Evolutionary conservation across 805 yeast genomes (phyloP).

Genomic region (Kregervanrija delftensis): DNA sequence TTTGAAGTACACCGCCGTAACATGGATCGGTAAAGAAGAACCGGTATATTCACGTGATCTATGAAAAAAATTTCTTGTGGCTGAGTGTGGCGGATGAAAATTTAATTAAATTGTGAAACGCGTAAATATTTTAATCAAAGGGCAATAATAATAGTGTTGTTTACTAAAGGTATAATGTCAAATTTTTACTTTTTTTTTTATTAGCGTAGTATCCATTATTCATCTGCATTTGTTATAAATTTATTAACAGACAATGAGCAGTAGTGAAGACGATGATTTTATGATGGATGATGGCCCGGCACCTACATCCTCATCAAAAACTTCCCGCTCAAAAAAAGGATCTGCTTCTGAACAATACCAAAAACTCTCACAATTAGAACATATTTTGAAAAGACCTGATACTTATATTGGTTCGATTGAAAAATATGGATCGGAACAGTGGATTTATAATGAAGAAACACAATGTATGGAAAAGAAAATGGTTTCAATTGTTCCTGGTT

Average conservation of each 20-base stretch:
- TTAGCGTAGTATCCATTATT: no score
- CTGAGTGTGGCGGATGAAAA: no score
- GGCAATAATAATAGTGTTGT: no score
- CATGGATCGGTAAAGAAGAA: neutral
- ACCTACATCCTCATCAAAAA: no score
- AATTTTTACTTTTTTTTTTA: no score
- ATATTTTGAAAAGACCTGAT: constrained; percentile 94
- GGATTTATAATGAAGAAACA: constrained; percentile 72
- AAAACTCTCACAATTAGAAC: constrained; percentile 90
- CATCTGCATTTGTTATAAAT: no score
- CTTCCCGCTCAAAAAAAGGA: constrained; percentile 7
- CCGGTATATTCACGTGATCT: neutral
- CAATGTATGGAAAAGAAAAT: constrained; percentile 50
- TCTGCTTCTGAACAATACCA: constrained; percentile 74
- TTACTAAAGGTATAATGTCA: no score
- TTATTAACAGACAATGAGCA: no score
- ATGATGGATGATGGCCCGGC: neutral
- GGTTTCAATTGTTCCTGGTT: constrained; percentile 88
- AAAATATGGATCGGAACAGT: constrained; percentile 67
- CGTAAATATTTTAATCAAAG: no score
- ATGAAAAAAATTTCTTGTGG: no score
- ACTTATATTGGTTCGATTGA: constrained; percentile 96
- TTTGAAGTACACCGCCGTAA: neutral
- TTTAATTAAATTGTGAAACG: no score
- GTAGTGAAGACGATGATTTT: no score